Evolutionary conservation across 768 basidiomycete species (phyloP), one percentile per base, ranked within the genome.

Genomic region (Candolleomyces aberdarensis): DNA sequence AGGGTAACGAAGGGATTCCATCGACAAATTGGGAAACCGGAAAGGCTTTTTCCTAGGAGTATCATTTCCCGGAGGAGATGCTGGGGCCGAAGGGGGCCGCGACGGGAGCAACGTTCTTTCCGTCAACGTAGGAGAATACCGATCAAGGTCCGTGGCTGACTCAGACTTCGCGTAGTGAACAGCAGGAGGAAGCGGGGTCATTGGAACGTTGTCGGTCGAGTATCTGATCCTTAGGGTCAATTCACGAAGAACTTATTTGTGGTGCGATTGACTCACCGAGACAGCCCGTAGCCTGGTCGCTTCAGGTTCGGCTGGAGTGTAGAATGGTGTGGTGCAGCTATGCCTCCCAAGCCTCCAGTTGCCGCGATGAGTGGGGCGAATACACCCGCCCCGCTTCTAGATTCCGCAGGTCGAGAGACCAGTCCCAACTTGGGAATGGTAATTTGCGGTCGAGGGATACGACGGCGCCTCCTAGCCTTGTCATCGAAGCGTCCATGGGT

Each of bases 301-400:
- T 83, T 80, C 41, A 88, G 67, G 64, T 86, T 81, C 1, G 90
- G 89, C 7, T 85, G 65, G 79, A 78, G 29, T 75, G 75, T 54
- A 66, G 73, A 81, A 48, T 78, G 72, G 10, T 66, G 64, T 0
- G 89, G 88, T 0, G 86, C 81, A 7, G 85, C 83, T 3, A 81
- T 81, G 17, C 88, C 89, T 1, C 81, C 75, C 8, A 93, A 72
- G 52, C 85, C 84, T 3, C 84, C 86, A 0, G 89, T 85, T 59
- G 85, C 85, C 7, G 87, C 83, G 20, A 94, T 85, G 40, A 94
- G 80, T 4, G 89, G 81, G 0, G 88, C 90, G 61, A 89, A 80
- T 1, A 88, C 88, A 5, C 88, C 87, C 0, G 78, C 88, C 20
- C 78, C 79, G 64, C 74, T 85, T 61, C 80, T 74, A 14, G 81